Evolutionary conservation across 768 basidiomycete genomes (phyloP).

Genomic region (Trichaptum fuscoviolaceum): DNA sequence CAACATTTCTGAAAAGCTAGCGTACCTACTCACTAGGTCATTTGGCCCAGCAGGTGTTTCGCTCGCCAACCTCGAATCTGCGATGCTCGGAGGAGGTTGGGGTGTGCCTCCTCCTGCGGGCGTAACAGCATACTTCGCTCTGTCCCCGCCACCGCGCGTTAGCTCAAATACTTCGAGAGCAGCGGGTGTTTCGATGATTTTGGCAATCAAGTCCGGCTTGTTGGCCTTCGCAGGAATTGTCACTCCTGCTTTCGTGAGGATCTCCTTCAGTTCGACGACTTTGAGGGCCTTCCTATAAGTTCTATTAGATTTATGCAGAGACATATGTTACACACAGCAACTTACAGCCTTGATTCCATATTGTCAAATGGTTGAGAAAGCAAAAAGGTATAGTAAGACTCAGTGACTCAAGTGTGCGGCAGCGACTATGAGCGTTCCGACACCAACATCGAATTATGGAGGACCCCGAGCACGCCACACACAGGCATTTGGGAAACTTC

Average conservation of each 20-base stretch:
- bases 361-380: neutral
- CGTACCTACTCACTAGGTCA: neutral
- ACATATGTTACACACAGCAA: neutral
- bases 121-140: slow-evolving; percentile 27
- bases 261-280: slow-evolving; percentile 62
- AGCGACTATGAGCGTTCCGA: too few species aligned
- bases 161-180: slow-evolving; percentile 48
- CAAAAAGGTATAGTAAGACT: too few species aligned
- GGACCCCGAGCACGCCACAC: too few species aligned
- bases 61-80: neutral
- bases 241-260: slow-evolving; percentile 49
- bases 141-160: slow-evolving; percentile 14
- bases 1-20: neutral
- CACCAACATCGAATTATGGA: too few species aligned
- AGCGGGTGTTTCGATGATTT: slow-evolving; percentile 45
- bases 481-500: too few species aligned
- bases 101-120: slow-evolving; percentile 7
- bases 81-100: neutral
- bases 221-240: slow-evolving; percentile 50
- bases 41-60: neutral
- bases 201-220: slow-evolving; percentile 63
- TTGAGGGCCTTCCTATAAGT: slow-evolving; percentile 53
- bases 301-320: neutral
- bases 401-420: too few species aligned
- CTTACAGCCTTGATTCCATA: neutral